Evolutionary conservation across 2,329 filamentous ascomycete genomes (phyloP).

Genomic region (Geosmithia putterillii): DNA sequence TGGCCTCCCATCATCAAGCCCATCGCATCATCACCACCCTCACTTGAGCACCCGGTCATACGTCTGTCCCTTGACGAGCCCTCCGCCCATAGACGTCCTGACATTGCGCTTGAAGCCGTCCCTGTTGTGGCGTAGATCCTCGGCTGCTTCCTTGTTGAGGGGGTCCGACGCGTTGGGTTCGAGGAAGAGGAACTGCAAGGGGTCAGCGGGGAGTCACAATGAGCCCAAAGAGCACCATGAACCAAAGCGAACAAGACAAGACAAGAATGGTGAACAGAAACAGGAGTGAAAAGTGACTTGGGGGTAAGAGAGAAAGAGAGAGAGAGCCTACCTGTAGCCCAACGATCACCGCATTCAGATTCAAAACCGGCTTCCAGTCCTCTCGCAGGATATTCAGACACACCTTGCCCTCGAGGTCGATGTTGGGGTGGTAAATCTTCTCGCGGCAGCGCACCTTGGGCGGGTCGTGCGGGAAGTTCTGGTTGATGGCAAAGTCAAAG

Average conservation of each 20-base stretch:
- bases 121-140: slow-evolving; percentile 74
- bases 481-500: slow-evolving; percentile 86
- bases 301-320: background rate
- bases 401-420: slow-evolving; percentile 94
- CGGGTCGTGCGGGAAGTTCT: slow-evolving; percentile 93
- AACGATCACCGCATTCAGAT: slow-evolving; percentile 91
- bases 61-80: slow-evolving; percentile 54
- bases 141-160: slow-evolving; percentile 95
- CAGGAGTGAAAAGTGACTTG: too few species aligned
- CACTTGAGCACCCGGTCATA: slow-evolving; percentile 74
- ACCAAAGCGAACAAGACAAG: background rate
- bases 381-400: slow-evolving; percentile 95
- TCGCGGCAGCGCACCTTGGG: slow-evolving; percentile 95
- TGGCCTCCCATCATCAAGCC: too few species aligned
- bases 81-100: slow-evolving; percentile 69
- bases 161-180: slow-evolving; percentile 95
- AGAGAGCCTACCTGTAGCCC: slow-evolving; percentile 59
- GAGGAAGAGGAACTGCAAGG: slow-evolving; percentile 75
- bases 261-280: background rate
- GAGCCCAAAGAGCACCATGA: too few species aligned
- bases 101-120: slow-evolving; percentile 92
- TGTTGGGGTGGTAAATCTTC: slow-evolving; percentile 99
- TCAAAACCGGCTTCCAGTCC: slow-evolving; percentile 98
- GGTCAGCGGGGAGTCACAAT: too few species aligned
- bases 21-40: slow-evolving; percentile 1